phyloP scores from a whole-genome alignment of 768 basidiomycete genomes.

The Cystobasidium tubakii region DNA sequence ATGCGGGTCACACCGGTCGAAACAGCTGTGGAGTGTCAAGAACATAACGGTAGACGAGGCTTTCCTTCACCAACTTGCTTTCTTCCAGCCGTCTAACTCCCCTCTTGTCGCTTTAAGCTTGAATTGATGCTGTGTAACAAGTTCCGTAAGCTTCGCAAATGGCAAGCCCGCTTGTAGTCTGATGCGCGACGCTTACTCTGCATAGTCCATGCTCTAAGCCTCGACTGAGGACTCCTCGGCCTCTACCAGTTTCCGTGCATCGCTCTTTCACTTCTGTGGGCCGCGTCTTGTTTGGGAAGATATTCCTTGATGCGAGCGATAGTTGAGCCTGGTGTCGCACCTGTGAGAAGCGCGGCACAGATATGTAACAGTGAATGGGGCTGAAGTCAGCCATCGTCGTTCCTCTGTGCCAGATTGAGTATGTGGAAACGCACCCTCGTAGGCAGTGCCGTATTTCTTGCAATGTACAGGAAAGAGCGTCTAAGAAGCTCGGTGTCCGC shows the following conservation, averaged over 20 bases:
- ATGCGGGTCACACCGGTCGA: background rate
- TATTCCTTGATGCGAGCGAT: conserved; percentile 16
- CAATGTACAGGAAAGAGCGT: conserved; percentile 39
- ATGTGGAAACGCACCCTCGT: conserved; percentile 12
- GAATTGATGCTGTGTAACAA: conserved; percentile 36
- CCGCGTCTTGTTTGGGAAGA: conserved; percentile 35
- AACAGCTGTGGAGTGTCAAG: no score
- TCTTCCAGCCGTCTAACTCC: conserved; percentile 36
- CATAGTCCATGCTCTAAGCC: conserved; percentile 28
- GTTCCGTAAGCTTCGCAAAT: background rate
- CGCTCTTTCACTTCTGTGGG: conserved; percentile 37
- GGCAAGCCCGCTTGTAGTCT: background rate
- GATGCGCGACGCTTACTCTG: conserved; percentile 22
- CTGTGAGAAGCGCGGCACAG: no score
- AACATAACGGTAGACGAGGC: no score
- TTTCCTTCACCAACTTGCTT: conserved; percentile 48
- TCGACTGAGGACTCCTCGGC: conserved; percentile 36
- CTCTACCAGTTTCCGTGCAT: conserved; percentile 36
- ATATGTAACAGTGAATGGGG: no score
- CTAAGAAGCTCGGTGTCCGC: conserved; percentile 16
- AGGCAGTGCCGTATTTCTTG: conserved; percentile 38
- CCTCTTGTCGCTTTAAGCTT: conserved; percentile 35
- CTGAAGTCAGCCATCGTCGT: background rate
- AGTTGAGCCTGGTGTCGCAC: conserved; percentile 38
- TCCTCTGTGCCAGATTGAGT: background rate